phyloP scores from a whole-genome alignment of 129 eudicot species.

The Artemisia argyi region DNA sequence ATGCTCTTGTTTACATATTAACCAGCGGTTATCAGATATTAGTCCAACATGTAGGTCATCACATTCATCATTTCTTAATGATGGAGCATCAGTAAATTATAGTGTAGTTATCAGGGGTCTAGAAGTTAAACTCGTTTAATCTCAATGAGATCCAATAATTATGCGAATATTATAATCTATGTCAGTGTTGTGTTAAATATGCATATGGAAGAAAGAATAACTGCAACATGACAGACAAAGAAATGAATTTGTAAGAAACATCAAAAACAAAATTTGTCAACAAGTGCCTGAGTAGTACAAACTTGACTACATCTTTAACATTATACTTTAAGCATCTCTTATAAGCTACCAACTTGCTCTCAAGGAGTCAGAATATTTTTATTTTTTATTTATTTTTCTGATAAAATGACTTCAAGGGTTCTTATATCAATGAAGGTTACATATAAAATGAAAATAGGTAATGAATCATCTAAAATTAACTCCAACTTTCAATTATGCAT shows the following conservation, averaged over 20 bases:
- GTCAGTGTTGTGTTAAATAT: background rate
- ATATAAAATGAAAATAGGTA: background rate
- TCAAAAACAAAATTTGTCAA: background rate
- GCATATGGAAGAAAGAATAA: background rate
- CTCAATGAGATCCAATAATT: too few relatives aligned
- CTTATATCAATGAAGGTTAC: background rate
- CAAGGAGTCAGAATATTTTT: background rate
- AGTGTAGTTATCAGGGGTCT: too few relatives aligned
- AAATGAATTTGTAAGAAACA: constrained; percentile 4
- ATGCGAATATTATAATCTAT: background rate
- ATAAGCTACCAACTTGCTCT: background rate
- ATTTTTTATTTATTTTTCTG: background rate
- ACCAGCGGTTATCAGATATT: background rate
- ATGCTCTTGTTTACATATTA: background rate
- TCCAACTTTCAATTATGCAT: background rate
- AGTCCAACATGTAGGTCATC: background rate
- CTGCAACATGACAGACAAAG: background rate
- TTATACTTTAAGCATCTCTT: background rate
- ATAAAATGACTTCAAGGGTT: background rate
- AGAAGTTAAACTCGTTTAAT: too few relatives aligned
- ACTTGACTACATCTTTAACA: constrained; percentile 4
- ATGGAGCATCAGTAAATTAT: too few relatives aligned
- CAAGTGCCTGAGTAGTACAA: background rate
- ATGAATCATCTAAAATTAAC: background rate
- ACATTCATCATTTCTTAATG: too few relatives aligned